These are phyloP conservation scores for Heimioporus retisporus DNA, from an alignment of 1,284 basidiomycete genomes.

Conservation along the genomic window DNA sequence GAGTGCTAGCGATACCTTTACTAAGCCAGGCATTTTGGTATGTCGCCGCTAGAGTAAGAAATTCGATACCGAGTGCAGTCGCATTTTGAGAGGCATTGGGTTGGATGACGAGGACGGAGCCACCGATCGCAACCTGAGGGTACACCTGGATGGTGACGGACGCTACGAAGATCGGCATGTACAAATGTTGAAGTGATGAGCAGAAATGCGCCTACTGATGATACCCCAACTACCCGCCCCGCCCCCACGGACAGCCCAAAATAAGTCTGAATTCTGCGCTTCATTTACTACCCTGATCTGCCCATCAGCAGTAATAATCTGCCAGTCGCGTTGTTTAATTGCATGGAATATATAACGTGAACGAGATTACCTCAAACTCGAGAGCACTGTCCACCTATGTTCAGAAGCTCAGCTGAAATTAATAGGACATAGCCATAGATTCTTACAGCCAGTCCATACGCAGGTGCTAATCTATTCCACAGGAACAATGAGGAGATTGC, in stretches of 20 bases:
- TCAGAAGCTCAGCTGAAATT: background rate
- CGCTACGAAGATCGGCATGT: conserved; percentile 13
- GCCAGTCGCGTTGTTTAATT: background rate
- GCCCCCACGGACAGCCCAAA: conserved; percentile 36
- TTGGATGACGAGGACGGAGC: conserved; percentile 18
- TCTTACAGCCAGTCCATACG: conserved; percentile 33
- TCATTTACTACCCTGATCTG: conserved; percentile 27
- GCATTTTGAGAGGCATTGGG: conserved; percentile 20
- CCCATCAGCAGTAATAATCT: conserved; percentile 36
- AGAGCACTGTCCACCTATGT: conserved; percentile 26
- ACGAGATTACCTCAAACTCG: conserved; percentile 25
- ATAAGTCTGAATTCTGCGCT: conserved; percentile 33
- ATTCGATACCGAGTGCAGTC: conserved; percentile 25
- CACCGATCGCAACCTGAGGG: conserved; percentile 21
- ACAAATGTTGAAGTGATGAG: background rate
- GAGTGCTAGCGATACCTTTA: conserved; percentile 10
- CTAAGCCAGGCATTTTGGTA: conserved; percentile 24
- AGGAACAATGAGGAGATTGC: background rate
- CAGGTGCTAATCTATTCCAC: conserved; percentile 23
- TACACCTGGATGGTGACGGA: conserved; percentile 27
- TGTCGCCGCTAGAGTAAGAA: conserved; percentile 23
- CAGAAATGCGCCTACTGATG: conserved; percentile 25
- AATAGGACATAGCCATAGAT: background rate
- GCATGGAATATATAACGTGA: background rate
- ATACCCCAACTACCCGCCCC: conserved; percentile 39